Percentiles rank a stretch among this genome's conserved stretches.
These are phyloP conservation scores for Tuber borchii DNA, from an alignment of 495 filamentous ascomycete species.

Conservation along the genomic window DNA sequence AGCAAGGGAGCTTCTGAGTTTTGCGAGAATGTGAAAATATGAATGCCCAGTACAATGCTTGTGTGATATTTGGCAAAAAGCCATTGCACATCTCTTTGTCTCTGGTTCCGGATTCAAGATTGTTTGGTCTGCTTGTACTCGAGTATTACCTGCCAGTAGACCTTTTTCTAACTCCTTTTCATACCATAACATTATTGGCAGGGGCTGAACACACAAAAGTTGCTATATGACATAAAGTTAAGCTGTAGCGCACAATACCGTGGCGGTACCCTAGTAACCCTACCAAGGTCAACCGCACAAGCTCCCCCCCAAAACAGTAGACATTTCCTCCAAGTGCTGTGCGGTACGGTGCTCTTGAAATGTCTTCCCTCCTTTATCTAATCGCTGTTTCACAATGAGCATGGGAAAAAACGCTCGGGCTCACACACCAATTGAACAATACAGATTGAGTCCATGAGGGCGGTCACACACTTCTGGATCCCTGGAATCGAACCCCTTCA, in stretches of 20 bases:
- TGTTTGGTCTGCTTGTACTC: not conserved
- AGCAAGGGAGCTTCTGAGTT: not conserved
- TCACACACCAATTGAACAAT: not conserved
- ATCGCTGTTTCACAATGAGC: not conserved
- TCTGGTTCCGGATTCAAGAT: not conserved
- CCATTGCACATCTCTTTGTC: not conserved
- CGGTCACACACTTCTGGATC: not conserved
- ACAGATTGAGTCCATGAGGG: not conserved
- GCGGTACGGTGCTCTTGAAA: not conserved
- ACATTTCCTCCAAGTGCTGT: not conserved
- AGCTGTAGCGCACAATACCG: no score
- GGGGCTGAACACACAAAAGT: not conserved
- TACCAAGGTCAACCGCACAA: not conserved
- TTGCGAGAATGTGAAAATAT: not conserved
- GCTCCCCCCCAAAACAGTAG: not conserved
- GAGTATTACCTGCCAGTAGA: not conserved
- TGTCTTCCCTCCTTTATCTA: constrained; percentile 5
- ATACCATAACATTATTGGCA: not conserved
- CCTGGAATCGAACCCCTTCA: not conserved
- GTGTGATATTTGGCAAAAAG: not conserved
- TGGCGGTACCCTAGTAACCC: no score
- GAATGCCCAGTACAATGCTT: not conserved
- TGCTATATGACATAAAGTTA: no score
- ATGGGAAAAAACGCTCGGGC: not conserved
- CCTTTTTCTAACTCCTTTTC: no score